phyloP scores from a whole-genome alignment of 768 basidiomycete genomes.

The Podaxis sp. region DNA sequence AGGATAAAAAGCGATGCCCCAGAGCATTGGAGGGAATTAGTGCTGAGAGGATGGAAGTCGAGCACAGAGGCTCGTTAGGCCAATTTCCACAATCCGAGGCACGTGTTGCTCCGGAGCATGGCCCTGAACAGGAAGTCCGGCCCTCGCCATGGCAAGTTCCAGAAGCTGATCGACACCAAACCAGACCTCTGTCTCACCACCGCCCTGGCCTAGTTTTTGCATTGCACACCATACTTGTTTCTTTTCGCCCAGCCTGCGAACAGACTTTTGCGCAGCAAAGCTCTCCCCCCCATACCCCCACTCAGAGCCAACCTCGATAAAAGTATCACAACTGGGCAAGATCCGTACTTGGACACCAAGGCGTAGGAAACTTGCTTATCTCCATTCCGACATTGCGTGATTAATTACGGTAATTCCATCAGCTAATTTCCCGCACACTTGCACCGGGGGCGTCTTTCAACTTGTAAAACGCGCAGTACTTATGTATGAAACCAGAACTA shows the following conservation, averaged over 20 bases:
- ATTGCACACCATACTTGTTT: background rate
- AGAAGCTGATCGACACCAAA: background rate
- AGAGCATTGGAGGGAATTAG: background rate
- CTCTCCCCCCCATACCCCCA: too few relatives aligned
- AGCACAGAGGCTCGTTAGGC: constrained; percentile 1
- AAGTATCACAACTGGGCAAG: background rate
- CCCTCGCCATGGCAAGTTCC: background rate
- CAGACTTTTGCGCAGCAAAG: too few relatives aligned
- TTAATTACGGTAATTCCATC: background rate
- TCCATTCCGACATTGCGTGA: background rate
- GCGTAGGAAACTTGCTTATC: background rate
- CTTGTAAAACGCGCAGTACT: background rate
- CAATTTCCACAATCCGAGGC: constrained; percentile 2
- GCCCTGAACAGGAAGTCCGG: background rate
- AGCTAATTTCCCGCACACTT: background rate
- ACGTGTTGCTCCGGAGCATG: constrained; percentile 1
- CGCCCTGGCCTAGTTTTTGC: background rate
- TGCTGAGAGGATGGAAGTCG: background rate
- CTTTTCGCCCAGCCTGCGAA: background rate
- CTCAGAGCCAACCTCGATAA: too few relatives aligned
- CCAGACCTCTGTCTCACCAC: background rate
- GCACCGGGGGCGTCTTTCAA: background rate
- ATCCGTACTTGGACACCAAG: background rate
- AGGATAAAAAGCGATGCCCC: constrained; percentile 5
- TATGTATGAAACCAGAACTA: background rate